Percentiles rank a stretch among this genome's conserved stretches.
These are phyloP conservation scores for Arthrobotrys pseudoclavata DNA, from an alignment of 2,329 filamentous ascomycete genomes.

Conservation along the genomic window DNA sequence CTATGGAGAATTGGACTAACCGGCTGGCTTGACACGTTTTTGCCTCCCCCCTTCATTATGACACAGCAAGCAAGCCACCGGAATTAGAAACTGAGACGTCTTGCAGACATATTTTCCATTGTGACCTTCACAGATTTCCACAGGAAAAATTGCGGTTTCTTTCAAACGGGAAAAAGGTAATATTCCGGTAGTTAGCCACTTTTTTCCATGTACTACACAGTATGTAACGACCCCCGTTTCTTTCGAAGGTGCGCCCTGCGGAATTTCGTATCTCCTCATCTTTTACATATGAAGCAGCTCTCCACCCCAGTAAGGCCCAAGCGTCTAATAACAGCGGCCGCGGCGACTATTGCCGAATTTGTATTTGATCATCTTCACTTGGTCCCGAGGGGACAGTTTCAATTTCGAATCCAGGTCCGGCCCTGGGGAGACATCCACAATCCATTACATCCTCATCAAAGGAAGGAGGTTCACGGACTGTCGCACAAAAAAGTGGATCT, in stretches of 20 bases:
- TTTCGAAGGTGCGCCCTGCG: slow-evolving; percentile 10
- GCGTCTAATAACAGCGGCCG: slow-evolving; percentile 7
- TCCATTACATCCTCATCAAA: slow-evolving; percentile 10
- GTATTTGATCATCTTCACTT: slow-evolving; percentile 4
- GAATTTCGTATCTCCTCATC: slow-evolving; percentile 28
- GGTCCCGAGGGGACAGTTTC: slow-evolving; percentile 20
- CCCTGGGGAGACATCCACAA: slow-evolving; percentile 7
- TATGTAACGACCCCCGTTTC: not conserved
- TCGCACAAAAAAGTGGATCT: slow-evolving; percentile 50
- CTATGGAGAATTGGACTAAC: slow-evolving; percentile 34
- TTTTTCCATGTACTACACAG: slow-evolving; percentile 5
- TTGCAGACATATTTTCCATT: slow-evolving; percentile 20
- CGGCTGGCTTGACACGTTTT: slow-evolving; percentile 48
- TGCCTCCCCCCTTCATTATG: not conserved
- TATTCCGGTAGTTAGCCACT: slow-evolving; percentile 22
- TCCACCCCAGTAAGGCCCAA: slow-evolving; percentile 13
- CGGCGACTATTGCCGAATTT: slow-evolving; percentile 39
- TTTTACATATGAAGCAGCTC: slow-evolving; percentile 7
- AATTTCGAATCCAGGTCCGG: slow-evolving; percentile 22
- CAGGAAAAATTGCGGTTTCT: slow-evolving; percentile 27
- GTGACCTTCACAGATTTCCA: not conserved
- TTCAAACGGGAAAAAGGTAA: slow-evolving; percentile 17
- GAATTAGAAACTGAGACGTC: slow-evolving; percentile 47
- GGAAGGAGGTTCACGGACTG: slow-evolving; percentile 30
- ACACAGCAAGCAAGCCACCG: slow-evolving; percentile 10